phyloP scores from a whole-genome alignment of 225 moss, liverwort and hornwort genomes.

The Marchantia paleacea region DNA sequence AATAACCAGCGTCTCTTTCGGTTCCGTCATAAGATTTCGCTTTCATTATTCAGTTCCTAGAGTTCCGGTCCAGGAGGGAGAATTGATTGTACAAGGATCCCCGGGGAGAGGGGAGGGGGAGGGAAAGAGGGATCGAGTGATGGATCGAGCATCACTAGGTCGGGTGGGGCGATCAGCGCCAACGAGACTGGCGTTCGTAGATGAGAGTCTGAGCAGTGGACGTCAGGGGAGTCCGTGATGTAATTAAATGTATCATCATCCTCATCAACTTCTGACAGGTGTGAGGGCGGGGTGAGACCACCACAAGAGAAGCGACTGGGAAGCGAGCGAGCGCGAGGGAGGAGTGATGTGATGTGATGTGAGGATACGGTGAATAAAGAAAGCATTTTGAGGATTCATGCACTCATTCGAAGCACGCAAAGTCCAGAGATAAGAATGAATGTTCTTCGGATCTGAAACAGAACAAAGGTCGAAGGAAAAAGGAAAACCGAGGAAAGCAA shows the following conservation, averaged over 20 bases:
- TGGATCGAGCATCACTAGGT: background rate
- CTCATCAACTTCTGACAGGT: constrained; percentile 1
- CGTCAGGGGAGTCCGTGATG: background rate
- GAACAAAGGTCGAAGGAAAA: background rate
- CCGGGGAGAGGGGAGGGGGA: background rate
- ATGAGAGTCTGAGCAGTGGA: background rate
- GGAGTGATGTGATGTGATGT: background rate
- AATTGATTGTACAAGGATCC: background rate
- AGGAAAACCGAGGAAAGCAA: background rate
- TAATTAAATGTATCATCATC: background rate
- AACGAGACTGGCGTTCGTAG: background rate
- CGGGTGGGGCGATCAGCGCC: background rate
- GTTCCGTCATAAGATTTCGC: background rate
- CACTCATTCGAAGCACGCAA: background rate
- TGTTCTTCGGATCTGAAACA: background rate
- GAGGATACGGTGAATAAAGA: background rate
- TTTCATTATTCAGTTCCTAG: background rate
- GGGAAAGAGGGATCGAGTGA: background rate
- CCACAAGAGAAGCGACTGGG: background rate
- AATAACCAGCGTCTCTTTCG: background rate
- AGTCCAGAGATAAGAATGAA: constrained; percentile 6
- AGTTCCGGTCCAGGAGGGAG: background rate
- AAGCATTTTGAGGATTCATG: background rate
- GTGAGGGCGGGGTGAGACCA: background rate
- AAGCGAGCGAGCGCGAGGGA: background rate